These are phyloP conservation scores for Monosporascus sp. DNA, from an alignment of 2,329 filamentous ascomycete species.

Conservation along the genomic window DNA sequence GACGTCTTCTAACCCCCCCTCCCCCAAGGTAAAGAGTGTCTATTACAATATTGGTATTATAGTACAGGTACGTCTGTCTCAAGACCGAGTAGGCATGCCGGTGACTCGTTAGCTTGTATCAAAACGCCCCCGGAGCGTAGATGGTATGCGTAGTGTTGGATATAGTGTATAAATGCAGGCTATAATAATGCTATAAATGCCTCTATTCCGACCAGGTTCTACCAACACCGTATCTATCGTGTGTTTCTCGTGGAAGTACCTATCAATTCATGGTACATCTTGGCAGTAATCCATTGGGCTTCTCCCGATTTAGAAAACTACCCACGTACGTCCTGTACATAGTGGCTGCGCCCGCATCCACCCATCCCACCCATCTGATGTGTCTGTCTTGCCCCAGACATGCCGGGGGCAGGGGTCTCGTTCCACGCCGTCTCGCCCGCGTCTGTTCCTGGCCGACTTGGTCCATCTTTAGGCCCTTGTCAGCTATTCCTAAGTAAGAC, in stretches of 20 bases:
- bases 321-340: slow-evolving; percentile 6
- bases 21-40: neutral
- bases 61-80: neutral
- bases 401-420: slow-evolving; percentile 26
- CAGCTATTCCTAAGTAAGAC: slow-evolving; percentile 47
- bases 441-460: slow-evolving; percentile 26
- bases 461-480: slow-evolving; percentile 31
- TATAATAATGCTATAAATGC: neutral
- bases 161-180: neutral
- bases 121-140: neutral
- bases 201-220: slow-evolving; percentile 6
- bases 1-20: too few species aligned
- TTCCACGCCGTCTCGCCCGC: slow-evolving; percentile 23
- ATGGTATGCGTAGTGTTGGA: neutral
- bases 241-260: slow-evolving; percentile 8
- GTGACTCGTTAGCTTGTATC: neutral
- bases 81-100: neutral
- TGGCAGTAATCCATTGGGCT: slow-evolving; percentile 5
- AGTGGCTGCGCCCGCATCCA: slow-evolving; percentile 23
- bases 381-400: slow-evolving; percentile 40
- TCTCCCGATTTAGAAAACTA: slow-evolving; percentile 28
- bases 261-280: slow-evolving; percentile 18
- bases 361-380: slow-evolving; percentile 33
- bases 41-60: too few species aligned
- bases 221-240: neutral